Evolutionary conservation across 1,139 yeast species (phyloP).

Genomic region (Nakaseomyces bracarensis): DNA sequence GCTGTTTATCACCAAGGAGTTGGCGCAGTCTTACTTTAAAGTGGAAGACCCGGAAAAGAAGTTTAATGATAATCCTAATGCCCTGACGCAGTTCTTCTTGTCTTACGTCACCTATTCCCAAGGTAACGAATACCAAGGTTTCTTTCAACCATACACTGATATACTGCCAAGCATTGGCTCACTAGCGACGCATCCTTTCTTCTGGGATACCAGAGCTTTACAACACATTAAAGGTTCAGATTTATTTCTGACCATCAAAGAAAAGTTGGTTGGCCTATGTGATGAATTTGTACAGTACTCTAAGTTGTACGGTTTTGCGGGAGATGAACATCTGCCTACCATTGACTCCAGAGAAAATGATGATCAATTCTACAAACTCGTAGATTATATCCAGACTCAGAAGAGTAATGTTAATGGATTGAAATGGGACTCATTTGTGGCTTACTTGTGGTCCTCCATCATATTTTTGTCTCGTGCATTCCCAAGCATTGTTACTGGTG

Average conservation of each 20-base stretch:
- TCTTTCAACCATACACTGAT: conserved; percentile 44
- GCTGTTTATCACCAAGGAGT: background rate
- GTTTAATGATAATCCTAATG: conserved; percentile 38
- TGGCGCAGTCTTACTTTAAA: conserved; percentile 1
- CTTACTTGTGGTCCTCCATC: conserved; percentile 66
- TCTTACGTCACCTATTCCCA: conserved; percentile 36
- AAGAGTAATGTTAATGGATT: conserved; percentile 7
- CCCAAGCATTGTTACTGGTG: conserved; percentile 46
- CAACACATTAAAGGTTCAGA: conserved; percentile 55
- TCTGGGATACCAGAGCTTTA: conserved; percentile 50
- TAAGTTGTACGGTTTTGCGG: conserved; percentile 8
- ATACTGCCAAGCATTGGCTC: conserved; percentile 47
- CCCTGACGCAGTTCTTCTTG: conserved; percentile 42
- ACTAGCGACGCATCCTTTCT: conserved; percentile 45
- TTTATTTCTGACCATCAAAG: conserved; percentile 33
- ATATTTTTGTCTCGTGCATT: conserved; percentile 73
- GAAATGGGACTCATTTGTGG: conserved; percentile 52
- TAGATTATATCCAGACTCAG: conserved; percentile 7
- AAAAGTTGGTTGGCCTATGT: conserved; percentile 28
- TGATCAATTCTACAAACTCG: conserved; percentile 12
- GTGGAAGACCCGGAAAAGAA: background rate
- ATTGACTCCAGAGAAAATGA: conserved; percentile 8
- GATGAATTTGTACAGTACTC: conserved; percentile 26
- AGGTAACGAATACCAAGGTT: conserved; percentile 17
- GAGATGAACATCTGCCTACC: conserved; percentile 8